Evolutionary conservation across 129 eudicot genomes (phyloP).

Genomic region (Apium graveolens): DNA sequence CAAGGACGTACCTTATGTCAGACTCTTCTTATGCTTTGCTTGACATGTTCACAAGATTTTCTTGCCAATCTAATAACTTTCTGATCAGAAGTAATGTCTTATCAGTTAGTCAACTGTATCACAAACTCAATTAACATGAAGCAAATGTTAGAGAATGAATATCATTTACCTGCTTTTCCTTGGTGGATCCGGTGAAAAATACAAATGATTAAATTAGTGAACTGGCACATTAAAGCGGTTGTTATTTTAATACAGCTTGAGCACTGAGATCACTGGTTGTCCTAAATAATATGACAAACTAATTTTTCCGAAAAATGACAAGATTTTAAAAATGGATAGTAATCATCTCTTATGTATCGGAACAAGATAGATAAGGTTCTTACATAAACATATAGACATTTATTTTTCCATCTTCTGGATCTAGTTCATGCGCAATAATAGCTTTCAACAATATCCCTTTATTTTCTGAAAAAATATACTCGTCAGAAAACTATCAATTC

Average conservation of each 20-base stretch:
- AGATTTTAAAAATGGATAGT: too few species aligned
- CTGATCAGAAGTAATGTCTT: too few species aligned
- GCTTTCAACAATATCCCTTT: slow-evolving; percentile 84
- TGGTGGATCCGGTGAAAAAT: slow-evolving; percentile 53
- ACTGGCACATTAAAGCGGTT: background rate
- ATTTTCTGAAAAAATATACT: slow-evolving; percentile 35
- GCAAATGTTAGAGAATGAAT: too few species aligned
- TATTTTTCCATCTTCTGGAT: slow-evolving; percentile 57
- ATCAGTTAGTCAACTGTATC: slow-evolving; percentile 24
- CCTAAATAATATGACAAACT: too few species aligned
- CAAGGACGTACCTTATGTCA: slow-evolving; percentile 66
- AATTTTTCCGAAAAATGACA: too few species aligned
- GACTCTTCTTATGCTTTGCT: slow-evolving; percentile 83
- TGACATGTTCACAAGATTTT: slow-evolving; percentile 81
- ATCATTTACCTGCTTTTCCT: slow-evolving; percentile 79
- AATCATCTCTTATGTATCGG: too few species aligned
- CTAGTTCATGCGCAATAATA: slow-evolving; percentile 46
- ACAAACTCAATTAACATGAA: background rate
- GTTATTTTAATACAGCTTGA: too few species aligned
- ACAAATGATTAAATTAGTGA: slow-evolving; percentile 25
- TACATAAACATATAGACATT: slow-evolving; percentile 74
- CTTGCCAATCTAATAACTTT: too few species aligned
- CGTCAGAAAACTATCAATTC: slow-evolving; percentile 1
- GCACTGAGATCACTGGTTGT: too few species aligned
- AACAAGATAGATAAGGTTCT: slow-evolving; percentile 20